Evolutionary conservation across 805 yeast species (phyloP), one percentile per base, ranked within the genome.

Genomic region (Teunomyces atbi): DNA sequence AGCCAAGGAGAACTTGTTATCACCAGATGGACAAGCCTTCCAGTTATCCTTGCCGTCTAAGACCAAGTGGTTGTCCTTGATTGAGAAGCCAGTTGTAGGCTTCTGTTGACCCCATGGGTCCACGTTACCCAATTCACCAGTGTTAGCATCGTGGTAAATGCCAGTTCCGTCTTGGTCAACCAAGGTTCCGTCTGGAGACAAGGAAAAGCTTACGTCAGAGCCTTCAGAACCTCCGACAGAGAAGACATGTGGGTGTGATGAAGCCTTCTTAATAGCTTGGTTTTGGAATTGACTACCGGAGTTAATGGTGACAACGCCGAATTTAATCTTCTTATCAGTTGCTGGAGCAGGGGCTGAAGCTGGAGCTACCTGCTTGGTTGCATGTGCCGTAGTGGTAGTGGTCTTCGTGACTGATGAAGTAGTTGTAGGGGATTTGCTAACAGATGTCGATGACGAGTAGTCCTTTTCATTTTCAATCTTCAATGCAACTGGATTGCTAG

Each of bases 41-140:
- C 74, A 77, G 35, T 56, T 65, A 20, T 58, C 52, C 27, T 61
- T 52, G 38, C 67, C 70, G 30, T 64, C 48, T 57, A 60, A 71
- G 3, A 54, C 52, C 58, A 77, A 65, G 56, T 64, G 52, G 32
- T 73, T 76, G 38, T 64, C 57, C 6, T 54, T 23, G 52, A 77
- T 63, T 18, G 74, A 53, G 56, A 73, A 78, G 3, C 75, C 71
- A 15, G 65, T 48, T 23, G 74, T 59, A 39, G 74, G 65, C 18
- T 58, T 59, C 48, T 59, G 55, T 27, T 61, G 49, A 35, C 68
- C 68, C 49, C 56, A 60, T 15, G 69, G 68, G 34, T 59, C 64
- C 40, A 64, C 66, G 21, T 55, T 51, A 21, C 71, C 70, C 40
- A 66, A 53, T 43, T 65, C 70, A 13, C 71, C 71, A 19, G 66